These are phyloP conservation scores for Neopestalotiopsis sp. DNA, from an alignment of 2,329 filamentous ascomycete genomes.

Conservation along the genomic window DNA sequence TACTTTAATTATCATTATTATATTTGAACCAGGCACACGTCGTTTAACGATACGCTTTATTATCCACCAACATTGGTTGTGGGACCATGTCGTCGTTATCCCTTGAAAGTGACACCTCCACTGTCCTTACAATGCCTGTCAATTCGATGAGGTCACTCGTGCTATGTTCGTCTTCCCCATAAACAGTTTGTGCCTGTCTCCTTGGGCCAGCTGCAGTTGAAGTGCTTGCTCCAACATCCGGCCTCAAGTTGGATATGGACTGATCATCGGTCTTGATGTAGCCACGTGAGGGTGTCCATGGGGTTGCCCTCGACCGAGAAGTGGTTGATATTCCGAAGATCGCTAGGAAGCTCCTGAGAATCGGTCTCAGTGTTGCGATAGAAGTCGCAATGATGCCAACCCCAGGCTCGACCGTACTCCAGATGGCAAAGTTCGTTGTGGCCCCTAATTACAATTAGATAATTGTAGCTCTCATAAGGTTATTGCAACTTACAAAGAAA, in stretches of 20 bases:
- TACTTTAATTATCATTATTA: background rate
- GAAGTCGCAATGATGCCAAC: conserved; percentile 14
- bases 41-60: background rate
- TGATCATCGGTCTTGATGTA: conserved; percentile 13
- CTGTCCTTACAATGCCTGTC: conserved; percentile 7
- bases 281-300: conserved; percentile 7
- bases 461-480: too few relatives aligned
- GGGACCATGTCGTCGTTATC: background rate
- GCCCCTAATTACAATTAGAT: conserved; percentile 2
- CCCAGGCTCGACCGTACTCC: conserved; percentile 16
- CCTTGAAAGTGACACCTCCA: conserved; percentile 12
- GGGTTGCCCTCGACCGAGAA: background rate
- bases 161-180: background rate
- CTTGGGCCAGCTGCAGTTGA: conserved; percentile 9
- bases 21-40: background rate
- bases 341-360: background rate
- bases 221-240: background rate
- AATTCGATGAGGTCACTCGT: conserved; percentile 6
- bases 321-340: background rate
- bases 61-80: background rate
- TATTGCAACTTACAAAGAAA: conserved; percentile 16
- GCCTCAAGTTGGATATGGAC: conserved; percentile 7
- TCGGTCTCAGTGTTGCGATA: conserved; percentile 9
- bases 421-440: conserved; percentile 17
- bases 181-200: background rate